Evolutionary conservation across 2,329 filamentous ascomycete genomes (phyloP), one percentile per base, ranked within the genome.

Genomic region (Neocucurbitaria cava): DNA sequence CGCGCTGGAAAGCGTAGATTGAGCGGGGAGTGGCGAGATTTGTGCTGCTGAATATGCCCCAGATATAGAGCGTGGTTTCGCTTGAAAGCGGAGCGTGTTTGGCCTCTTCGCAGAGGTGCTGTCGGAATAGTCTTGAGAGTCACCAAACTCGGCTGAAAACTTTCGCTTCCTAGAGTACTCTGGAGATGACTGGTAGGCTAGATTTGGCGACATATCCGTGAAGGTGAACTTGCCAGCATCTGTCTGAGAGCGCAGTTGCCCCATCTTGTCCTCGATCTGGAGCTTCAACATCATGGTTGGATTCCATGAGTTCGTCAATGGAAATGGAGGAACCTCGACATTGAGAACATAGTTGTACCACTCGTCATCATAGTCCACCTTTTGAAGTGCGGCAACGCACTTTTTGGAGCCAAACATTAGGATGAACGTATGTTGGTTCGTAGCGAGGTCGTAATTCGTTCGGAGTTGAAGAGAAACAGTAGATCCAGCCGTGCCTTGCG

Each of bases 361-460:
- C 18, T 85, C 84, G 62, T 84, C 77, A 80, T 85, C 63, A 76
- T 82, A 71, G 79, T 78, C 79, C 78, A 81, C 71, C 70, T 88
- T 88, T 41, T 85, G 82, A 21, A 92, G 81, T 51, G 87, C 83
- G 53, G 87, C 87, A 49, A 85, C 81, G 74, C 87, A 89, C 73
- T 88, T 87, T 66, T 89, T 86, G n/a, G 84, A 82, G n/a, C 91
- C 92, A 75, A 96, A 96, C 42, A 88, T 84, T 49, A 96, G 88
- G 67, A 91, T 87, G 70, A 79, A 66, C 17, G 71, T 69, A 55
- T 65, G 67, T 80, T 83, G 54, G 82, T 82, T 28, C 81, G 83
- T 74, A 87, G 84, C 52, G 56, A 96, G 78, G 69, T 96, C 89
- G 77, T 90, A 91, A 56, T 88, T 83, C 39, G 89, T 89, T 47